Evolutionary conservation across 2,329 filamentous ascomycete species (phyloP).

Genomic region (Calonectria fujianensis): DNA sequence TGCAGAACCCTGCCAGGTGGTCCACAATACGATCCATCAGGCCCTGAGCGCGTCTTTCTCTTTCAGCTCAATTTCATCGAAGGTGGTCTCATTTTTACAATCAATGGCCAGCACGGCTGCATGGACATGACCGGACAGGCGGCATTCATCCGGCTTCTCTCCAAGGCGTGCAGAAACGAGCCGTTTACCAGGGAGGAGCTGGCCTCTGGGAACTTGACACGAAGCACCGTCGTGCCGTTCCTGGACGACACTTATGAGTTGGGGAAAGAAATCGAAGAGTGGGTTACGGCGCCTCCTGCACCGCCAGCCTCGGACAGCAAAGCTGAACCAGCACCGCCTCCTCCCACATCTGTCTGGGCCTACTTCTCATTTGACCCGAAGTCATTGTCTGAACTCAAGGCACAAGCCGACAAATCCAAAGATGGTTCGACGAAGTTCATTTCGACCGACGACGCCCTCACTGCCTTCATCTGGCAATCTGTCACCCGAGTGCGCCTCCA

Average conservation of each 20-base stretch:
- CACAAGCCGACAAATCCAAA: constrained; percentile 54
- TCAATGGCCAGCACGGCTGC: constrained; percentile 68
- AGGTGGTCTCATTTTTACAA: constrained; percentile 70
- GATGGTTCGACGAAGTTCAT: constrained; percentile 58
- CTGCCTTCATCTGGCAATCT: constrained; percentile 70
- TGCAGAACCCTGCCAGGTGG: constrained; percentile 61
- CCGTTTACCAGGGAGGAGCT: constrained; percentile 68
- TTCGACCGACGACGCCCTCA: constrained; percentile 73
- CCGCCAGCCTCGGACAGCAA: constrained; percentile 27
- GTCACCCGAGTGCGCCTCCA: constrained; percentile 63
- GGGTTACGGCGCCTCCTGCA: constrained; percentile 55
- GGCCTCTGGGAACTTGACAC: constrained; percentile 62
- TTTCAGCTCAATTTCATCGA: constrained; percentile 69
- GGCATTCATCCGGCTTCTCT: constrained; percentile 67
- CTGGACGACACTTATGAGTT: constrained; percentile 61
- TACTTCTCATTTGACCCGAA: constrained; percentile 65
- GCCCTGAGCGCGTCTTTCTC: constrained; percentile 63
- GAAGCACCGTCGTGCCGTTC: constrained; percentile 62
- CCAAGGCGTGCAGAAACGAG: constrained; percentile 68
- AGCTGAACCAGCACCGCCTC: constrained; percentile 22
- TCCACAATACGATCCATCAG: constrained; percentile 48
- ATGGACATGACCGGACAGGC: constrained; percentile 72
- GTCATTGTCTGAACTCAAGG: constrained; percentile 65
- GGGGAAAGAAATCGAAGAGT: constrained; percentile 59
- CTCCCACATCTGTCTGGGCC: constrained; percentile 62